Evolutionary conservation across 2,329 filamentous ascomycete species (phyloP).

Genomic region (Chrysosphaeria jannelii): DNA sequence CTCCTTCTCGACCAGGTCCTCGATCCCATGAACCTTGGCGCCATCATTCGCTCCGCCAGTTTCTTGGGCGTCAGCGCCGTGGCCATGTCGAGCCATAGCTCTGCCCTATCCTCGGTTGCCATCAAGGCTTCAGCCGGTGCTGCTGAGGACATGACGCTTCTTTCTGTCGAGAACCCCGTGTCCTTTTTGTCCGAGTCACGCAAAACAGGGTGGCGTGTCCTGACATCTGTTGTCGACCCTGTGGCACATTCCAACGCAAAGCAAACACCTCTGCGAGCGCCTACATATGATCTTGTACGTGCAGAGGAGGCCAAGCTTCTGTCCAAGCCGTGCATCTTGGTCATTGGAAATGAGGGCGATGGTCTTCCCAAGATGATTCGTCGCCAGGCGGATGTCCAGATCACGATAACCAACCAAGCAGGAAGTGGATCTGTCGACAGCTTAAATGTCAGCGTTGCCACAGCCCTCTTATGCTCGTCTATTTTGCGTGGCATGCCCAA

Average conservation of each 20-base stretch:
- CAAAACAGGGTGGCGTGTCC: conserved; percentile 52
- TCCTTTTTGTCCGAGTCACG: conserved; percentile 40
- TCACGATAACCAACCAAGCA: conserved; percentile 30
- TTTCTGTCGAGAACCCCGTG: conserved; percentile 34
- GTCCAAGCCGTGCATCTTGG: conserved; percentile 36
- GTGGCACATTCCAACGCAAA: conserved; percentile 2
- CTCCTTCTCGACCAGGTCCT: conserved; percentile 46
- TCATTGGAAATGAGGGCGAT: conserved; percentile 57
- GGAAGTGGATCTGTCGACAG: conserved; percentile 40
- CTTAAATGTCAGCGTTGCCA: conserved; percentile 76
- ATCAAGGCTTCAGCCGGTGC: conserved; percentile 76
- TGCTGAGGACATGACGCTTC: conserved; percentile 46
- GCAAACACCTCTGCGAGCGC: conserved; percentile 14
- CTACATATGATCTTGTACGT: conserved; percentile 15
- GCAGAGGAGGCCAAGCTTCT: conserved; percentile 22
- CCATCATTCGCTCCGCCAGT: conserved; percentile 61
- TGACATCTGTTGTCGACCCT: conserved; percentile 33
- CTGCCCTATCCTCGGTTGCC: conserved; percentile 46
- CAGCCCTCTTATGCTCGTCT: conserved; percentile 41
- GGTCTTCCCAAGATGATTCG: conserved; percentile 36
- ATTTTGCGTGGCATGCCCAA: conserved; percentile 20
- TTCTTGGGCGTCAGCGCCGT: conserved; percentile 79
- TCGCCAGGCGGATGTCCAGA: conserved; percentile 30
- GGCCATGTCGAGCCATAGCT: conserved; percentile 41
- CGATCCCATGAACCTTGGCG: conserved; percentile 75